These are phyloP conservation scores for Backusella morwellensis DNA, from an alignment of 192 early-diverging fungal genomes.

Conservation along the genomic window DNA sequence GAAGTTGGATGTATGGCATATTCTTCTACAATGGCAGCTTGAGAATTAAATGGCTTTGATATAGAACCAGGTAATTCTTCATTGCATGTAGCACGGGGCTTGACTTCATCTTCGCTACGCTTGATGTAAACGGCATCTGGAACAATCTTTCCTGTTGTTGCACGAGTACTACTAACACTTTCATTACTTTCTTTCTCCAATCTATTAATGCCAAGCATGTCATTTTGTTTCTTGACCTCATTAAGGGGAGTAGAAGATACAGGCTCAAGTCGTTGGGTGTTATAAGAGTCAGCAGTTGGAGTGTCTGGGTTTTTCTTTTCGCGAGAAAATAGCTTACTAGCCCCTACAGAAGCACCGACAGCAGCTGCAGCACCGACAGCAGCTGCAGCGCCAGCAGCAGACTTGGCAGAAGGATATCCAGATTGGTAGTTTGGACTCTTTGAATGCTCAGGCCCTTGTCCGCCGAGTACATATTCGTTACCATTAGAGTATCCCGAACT, in stretches of 20 bases:
- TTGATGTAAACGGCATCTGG: background rate
- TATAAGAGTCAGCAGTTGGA: background rate
- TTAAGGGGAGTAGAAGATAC: background rate
- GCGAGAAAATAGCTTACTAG: background rate
- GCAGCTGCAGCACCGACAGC: background rate
- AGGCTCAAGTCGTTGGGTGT: background rate
- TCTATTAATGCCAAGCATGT: background rate
- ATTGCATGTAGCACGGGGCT: background rate
- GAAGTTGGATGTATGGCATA: background rate
- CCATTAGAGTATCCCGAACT: background rate
- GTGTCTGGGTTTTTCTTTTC: background rate
- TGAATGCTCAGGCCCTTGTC: background rate
- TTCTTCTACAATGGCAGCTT: background rate
- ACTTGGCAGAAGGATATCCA: background rate
- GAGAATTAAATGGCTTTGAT: background rate
- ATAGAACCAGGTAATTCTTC: background rate
- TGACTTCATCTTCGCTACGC: background rate
- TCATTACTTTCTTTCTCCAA: background rate
- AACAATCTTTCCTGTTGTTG: slow-evolving; percentile 1
- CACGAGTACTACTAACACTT: slow-evolving; percentile 13
- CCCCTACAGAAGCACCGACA: background rate
- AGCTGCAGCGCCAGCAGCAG: background rate
- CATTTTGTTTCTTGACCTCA: background rate
- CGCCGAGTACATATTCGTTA: background rate
- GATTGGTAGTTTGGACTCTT: background rate